Evolutionary conservation across 208 protist species (phyloP).

Genomic region (Vickermania ingenoplastis): DNA sequence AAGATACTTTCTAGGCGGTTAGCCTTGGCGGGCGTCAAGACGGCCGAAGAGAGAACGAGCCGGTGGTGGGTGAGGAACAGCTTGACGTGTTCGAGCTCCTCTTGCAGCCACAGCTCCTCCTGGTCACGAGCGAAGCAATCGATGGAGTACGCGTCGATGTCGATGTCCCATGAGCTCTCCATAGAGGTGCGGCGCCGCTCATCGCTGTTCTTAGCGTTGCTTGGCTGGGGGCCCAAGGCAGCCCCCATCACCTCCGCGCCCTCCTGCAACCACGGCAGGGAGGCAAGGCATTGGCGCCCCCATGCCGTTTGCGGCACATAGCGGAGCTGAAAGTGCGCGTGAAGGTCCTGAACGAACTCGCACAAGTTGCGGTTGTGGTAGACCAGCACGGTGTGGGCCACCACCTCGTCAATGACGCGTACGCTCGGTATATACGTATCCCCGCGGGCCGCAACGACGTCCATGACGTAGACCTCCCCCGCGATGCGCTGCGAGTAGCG

Average conservation of each 20-base stretch:
- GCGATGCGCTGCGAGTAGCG: conserved; percentile 57
- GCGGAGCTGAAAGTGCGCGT: conserved; percentile 34
- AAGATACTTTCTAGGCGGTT: conserved; percentile 82
- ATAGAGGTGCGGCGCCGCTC: neutral
- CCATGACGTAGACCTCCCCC: conserved; percentile 72
- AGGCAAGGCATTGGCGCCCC: conserved; percentile 18
- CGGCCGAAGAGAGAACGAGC: conserved; percentile 52
- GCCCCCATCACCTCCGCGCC: neutral
- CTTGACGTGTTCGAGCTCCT: conserved; percentile 58
- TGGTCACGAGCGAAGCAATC: conserved; percentile 3
- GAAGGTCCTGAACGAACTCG: conserved; percentile 67
- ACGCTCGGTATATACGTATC: conserved; percentile 46
- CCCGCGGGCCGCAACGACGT: conserved; percentile 46
- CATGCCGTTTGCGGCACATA: conserved; percentile 57
- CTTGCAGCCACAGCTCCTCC: conserved; percentile 39
- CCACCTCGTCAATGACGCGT: conserved; percentile 73
- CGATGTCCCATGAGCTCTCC: neutral
- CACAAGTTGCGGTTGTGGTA: conserved; percentile 66
- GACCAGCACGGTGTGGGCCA: conserved; percentile 70
- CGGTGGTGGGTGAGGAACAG: conserved; percentile 71
- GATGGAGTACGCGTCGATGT: neutral
- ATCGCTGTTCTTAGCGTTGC: neutral
- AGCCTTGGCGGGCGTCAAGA: conserved; percentile 50
- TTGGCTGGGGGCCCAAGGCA: neutral
- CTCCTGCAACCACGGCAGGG: neutral